Evolutionary conservation across 768 basidiomycete genomes (phyloP).

Genomic region (Tulasnella calospora): DNA sequence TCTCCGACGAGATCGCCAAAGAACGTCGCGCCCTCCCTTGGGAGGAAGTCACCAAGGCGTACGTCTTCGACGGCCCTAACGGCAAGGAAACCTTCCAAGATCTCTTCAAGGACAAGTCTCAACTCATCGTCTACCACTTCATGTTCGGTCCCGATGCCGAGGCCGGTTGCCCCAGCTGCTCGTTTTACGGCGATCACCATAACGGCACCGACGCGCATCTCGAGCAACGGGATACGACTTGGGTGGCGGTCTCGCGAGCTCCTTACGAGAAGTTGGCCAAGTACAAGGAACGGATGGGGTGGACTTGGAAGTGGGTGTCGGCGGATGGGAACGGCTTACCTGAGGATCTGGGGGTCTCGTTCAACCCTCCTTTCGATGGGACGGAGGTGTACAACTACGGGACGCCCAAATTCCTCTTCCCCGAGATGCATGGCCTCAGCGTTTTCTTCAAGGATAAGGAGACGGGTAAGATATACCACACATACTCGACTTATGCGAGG

Average conservation of each 20-base stretch:
- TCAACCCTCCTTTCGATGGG: neutral
- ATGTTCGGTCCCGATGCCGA: neutral
- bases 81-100: neutral
- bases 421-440: neutral
- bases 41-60: neutral
- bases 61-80: neutral
- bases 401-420: neutral
- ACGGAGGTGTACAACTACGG: neutral
- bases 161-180: neutral
- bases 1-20: slow-evolving; percentile 6
- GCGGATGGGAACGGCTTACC: neutral
- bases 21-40: neutral
- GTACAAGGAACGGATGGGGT: slow-evolving; percentile 2
- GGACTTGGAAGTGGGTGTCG: neutral
- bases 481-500: neutral
- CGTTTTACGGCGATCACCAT: neutral
- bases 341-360: neutral
- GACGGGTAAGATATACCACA: neutral
- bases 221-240: neutral
- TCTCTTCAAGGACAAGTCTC: neutral
- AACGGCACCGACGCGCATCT: neutral
- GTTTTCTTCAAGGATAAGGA: neutral
- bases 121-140: slow-evolving; percentile 5
- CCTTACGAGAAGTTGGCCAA: neutral
- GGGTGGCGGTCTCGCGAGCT: neutral